A percentile compares a stretch with the other conserved stretches of the same genome.
These are phyloP conservation scores for Ilyonectria robusta DNA, from an alignment of 2,329 filamentous ascomycete species.

Conservation along the genomic window DNA sequence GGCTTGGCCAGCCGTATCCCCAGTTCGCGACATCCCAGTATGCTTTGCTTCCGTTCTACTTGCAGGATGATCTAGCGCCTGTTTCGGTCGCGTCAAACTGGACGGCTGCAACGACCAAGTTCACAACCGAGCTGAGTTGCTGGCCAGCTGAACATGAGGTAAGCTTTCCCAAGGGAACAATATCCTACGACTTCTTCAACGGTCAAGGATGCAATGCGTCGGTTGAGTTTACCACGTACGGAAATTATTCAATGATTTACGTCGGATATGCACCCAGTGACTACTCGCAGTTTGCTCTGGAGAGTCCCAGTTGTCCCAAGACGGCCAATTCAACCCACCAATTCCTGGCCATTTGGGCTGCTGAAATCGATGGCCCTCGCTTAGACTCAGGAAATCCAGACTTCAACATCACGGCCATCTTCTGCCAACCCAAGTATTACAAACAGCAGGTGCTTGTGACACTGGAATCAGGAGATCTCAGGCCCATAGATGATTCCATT, in stretches of 20 bases:
- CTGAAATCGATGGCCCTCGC: not conserved
- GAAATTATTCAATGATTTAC: slow-evolving; percentile 54
- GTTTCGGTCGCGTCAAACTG: slow-evolving; percentile 38
- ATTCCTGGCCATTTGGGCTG: slow-evolving; percentile 52
- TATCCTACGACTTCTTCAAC: slow-evolving; percentile 51
- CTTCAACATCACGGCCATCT: slow-evolving; percentile 54
- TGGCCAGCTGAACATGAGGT: slow-evolving; percentile 48
- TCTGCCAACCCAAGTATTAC: slow-evolving; percentile 62
- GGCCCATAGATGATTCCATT: slow-evolving; percentile 32
- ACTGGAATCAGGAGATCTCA: slow-evolving; percentile 39
- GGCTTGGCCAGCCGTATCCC: slow-evolving; percentile 61
- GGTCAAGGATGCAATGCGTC: slow-evolving; percentile 55
- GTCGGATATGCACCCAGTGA: slow-evolving; percentile 58
- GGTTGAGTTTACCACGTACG: slow-evolving; percentile 13
- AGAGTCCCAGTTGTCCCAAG: slow-evolving; percentile 49
- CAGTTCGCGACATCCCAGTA: slow-evolving; percentile 60
- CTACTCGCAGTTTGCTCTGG: slow-evolving; percentile 51
- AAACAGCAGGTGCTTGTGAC: slow-evolving; percentile 60
- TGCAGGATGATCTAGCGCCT: slow-evolving; percentile 3
- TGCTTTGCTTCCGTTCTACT: slow-evolving; percentile 59
- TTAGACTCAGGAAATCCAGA: not conserved
- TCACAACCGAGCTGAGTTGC: slow-evolving; percentile 57
- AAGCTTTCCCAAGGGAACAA: not conserved
- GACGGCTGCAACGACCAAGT: slow-evolving; percentile 49
- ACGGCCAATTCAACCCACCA: slow-evolving; percentile 51